Conservation (phyloP, 106 monocot species). For the Xerophyta viscosa region DNA sequence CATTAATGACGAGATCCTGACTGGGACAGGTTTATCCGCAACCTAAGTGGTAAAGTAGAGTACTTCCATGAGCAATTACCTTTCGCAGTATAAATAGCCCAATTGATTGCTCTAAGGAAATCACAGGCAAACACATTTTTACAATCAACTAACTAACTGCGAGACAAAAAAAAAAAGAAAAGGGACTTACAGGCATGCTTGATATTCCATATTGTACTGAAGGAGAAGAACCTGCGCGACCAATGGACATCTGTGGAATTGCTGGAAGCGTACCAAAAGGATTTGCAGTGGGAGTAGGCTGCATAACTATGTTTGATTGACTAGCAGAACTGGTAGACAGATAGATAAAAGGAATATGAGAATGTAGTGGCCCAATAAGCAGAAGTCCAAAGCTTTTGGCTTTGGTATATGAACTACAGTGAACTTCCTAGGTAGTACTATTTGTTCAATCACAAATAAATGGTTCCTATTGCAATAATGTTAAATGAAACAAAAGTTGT, state of each 20-base stretch:
- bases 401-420: too few species aligned
- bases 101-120: not conserved
- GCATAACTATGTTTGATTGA: slow-evolving; percentile 64
- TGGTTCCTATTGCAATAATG: too few species aligned
- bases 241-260: slow-evolving; percentile 94
- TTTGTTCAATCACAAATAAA: too few species aligned
- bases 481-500: too few species aligned
- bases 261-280: slow-evolving; percentile 91
- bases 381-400: too few species aligned
- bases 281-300: slow-evolving; percentile 61
- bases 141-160: not conserved
- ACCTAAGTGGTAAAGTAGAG: slow-evolving; percentile 33
- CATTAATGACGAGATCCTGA: slow-evolving; percentile 56
- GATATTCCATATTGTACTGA: slow-evolving; percentile 97
- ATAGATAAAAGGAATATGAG: slow-evolving; percentile 5
- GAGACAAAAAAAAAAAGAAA: not conserved
- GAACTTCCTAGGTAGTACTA: too few species aligned
- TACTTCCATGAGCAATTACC: not conserved
- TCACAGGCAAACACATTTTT: not conserved
- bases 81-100: not conserved
- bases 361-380: not conserved
- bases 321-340: slow-evolving; percentile 31
- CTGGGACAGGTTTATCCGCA: slow-evolving; percentile 59
- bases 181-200: slow-evolving; percentile 78
- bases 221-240: slow-evolving; percentile 53